phyloP scores from a whole-genome alignment of 768 basidiomycete genomes.

The Suillus decipiens region DNA sequence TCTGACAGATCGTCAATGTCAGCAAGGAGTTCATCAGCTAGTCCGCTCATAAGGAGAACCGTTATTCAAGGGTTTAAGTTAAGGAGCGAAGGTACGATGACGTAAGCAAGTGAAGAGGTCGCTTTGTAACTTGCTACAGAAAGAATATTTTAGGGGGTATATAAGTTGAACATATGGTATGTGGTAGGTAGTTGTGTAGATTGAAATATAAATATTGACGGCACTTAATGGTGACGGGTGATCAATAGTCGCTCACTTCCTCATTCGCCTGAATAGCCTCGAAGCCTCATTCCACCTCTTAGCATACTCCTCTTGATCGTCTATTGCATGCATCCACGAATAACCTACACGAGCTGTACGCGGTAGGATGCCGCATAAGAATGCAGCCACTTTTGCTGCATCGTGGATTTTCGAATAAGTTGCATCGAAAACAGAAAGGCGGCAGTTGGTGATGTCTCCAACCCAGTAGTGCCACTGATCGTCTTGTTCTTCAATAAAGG shows the following conservation, averaged over 20 bases:
- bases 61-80: not conserved
- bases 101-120: not conserved
- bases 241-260: not conserved
- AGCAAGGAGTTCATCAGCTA: conserved; percentile 91
- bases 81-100: not conserved
- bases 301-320: conserved; percentile 15
- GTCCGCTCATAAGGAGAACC: conserved; percentile 57
- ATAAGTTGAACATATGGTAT: not conserved
- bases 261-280: conserved; percentile 20
- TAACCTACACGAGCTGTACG: conserved; percentile 13
- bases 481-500: conserved; percentile 18
- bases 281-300: conserved; percentile 27
- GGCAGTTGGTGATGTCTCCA: not conserved
- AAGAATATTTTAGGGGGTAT: not conserved
- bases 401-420: conserved; percentile 21
- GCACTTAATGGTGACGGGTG: not conserved
- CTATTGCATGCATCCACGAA: conserved; percentile 15
- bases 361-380: conserved; percentile 29
- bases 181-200: not conserved
- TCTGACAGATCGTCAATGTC: conserved; percentile 89
- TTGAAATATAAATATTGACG: not conserved
- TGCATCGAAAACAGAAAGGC: conserved; percentile 10
- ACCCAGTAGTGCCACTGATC: not conserved
- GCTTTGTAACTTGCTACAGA: not conserved
- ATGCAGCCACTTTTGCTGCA: conserved; percentile 25